Percentiles rank a stretch among this genome's conserved stretches.
Evolutionary conservation across 495 filamentous ascomycete genomes (phyloP).

Genomic region (Jackrogersella multiformis): DNA sequence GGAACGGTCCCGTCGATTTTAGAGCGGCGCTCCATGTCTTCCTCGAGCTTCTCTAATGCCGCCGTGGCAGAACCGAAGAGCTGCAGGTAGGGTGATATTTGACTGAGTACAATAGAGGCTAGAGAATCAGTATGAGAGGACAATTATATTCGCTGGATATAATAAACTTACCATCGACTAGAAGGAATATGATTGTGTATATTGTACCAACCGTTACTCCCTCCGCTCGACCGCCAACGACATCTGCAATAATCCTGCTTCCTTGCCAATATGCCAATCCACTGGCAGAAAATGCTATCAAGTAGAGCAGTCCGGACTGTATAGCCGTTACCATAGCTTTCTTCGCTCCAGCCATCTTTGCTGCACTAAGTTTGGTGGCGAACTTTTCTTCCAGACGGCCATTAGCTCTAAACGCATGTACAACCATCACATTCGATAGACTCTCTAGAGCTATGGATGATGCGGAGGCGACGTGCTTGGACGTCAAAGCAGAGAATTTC

Average conservation of each 20-base stretch:
- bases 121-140: constrained; percentile 15
- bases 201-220: constrained; percentile 63
- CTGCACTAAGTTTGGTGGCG: constrained; percentile 54
- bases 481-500: constrained; percentile 64
- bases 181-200: constrained; percentile 73
- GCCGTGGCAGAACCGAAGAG: constrained; percentile 66
- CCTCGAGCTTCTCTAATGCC: constrained; percentile 53
- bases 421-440: constrained; percentile 57
- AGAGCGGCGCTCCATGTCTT: constrained; percentile 62
- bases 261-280: constrained; percentile 75
- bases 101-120: constrained; percentile 70
- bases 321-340: constrained; percentile 67
- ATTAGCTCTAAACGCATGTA: constrained; percentile 60
- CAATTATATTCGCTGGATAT: background rate
- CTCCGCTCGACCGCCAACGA: constrained; percentile 50
- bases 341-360: constrained; percentile 63
- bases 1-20: constrained; percentile 59
- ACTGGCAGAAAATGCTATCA: constrained; percentile 71
- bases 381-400: constrained; percentile 63
- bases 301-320: constrained; percentile 72
- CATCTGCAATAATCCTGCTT: constrained; percentile 60
- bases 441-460: constrained; percentile 58
- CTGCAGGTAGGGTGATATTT: constrained; percentile 70
- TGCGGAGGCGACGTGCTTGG: constrained; percentile 52
- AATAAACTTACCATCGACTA: constrained; percentile 65